Evolutionary conservation across 331 rosid species (phyloP).

Genomic region (Stylosanthes scabra): DNA sequence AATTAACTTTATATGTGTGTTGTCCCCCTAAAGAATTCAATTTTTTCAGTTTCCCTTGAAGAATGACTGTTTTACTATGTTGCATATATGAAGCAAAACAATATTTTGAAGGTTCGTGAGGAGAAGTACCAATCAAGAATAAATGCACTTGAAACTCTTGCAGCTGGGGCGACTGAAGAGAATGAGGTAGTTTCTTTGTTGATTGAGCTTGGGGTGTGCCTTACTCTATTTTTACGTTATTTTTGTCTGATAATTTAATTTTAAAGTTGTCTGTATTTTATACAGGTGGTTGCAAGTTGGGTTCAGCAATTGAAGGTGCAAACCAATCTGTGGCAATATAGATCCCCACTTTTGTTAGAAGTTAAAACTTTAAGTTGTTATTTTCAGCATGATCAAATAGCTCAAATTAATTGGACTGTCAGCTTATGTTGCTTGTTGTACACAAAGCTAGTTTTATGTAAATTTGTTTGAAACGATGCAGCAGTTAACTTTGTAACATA

Average conservation of each 20-base stretch:
- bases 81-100: conserved; percentile 72
- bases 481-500: conserved; percentile 17
- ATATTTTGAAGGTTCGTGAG: conserved; percentile 78
- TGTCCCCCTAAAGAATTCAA: background rate
- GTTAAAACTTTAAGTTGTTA: conserved; percentile 24
- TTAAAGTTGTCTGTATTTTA: conserved; percentile 37
- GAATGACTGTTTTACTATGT: conserved; percentile 41
- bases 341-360: conserved; percentile 32
- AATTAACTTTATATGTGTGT: conserved; percentile 15
- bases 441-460: conserved; percentile 9
- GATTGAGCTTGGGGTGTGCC: conserved; percentile 23
- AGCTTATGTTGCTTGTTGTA: conserved; percentile 10
- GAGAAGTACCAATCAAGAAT: conserved; percentile 78
- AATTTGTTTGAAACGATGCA: conserved; percentile 26
- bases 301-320: conserved; percentile 85
- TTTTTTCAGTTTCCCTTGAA: conserved; percentile 33
- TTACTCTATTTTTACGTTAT: conserved; percentile 8
- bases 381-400: conserved; percentile 13
- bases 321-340: conserved; percentile 29
- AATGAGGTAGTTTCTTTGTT: conserved; percentile 68
- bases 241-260: conserved; percentile 33
- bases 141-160: conserved; percentile 83
- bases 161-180: conserved; percentile 80
- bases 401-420: conserved; percentile 9
- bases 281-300: conserved; percentile 76